Base-by-base conservation (phyloP, 164 flowering plant species). In the Liquidambar formosana region DNA sequence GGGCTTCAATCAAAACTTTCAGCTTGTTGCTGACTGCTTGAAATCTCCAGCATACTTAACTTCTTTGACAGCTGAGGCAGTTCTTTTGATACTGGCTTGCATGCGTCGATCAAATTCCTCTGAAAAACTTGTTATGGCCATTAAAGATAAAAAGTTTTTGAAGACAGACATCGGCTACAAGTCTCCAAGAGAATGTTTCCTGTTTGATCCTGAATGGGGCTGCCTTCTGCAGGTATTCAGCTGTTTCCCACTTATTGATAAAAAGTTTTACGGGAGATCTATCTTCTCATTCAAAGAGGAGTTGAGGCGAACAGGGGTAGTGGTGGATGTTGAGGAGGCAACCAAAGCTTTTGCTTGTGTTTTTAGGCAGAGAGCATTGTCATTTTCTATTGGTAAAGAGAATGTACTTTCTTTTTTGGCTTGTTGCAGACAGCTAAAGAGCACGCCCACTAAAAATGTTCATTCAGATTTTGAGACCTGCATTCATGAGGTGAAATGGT, bases 261-360 rank as follows among this genome's bases (percentile, higher is more conserved):
- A 68, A 45, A 44, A 12, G 0, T 74, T 73, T 64, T 89, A 85
- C 71, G 88, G 87, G 44, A 44, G 48, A 28, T 41, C 2, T 4
- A 75, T 85, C 19, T 67, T 25, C 21, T 23, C 54, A 8, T 78
- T 65, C 76, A 75, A 53, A 67, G 4, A 57, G 0, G 84, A 80
- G 79, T 52, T 85, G 80, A 61, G 66, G 67, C 48, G 67, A 57
- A 44, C 76, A 0, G 90, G 88, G 10, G 84, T 86, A 33, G 10
- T 74, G 23, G 84, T 81, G 1, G 84, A 81, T n/a, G 78, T 86
- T 41, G 86, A 83, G 19, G 78, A 73, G 4, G 93, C 91, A 5
- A 75, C 78, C 8, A 78, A 79, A 64, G 79, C 26, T 10, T 82
- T 90, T 72, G 64, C 71, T 49, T 14, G 22, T 27, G 22, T 10